Percentiles rank a stretch among this genome's conserved stretches.
phyloP scores from a whole-genome alignment of 2,329 filamentous ascomycete species.

The Cercospora berteroae region DNA sequence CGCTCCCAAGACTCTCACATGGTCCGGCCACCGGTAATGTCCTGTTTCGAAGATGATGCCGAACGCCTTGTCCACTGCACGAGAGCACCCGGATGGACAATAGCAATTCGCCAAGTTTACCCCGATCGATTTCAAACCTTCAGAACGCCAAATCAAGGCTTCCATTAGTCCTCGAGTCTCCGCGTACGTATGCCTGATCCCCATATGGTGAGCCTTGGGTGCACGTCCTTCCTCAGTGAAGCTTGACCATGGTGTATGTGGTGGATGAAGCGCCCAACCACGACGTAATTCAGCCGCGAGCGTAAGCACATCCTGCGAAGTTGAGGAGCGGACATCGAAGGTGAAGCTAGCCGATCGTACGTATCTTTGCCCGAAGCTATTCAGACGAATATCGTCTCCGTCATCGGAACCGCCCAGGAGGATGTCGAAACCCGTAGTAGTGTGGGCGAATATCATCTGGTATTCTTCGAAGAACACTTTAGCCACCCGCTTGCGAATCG shows the following conservation, averaged over 20 bases:
- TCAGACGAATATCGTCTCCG: not conserved
- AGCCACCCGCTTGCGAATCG: not conserved
- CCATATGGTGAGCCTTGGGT: not conserved
- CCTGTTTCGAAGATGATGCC: not conserved
- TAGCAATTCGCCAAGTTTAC: not conserved
- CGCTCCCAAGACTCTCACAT: not conserved
- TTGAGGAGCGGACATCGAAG: not conserved
- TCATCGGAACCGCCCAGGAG: not conserved
- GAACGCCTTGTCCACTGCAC: not conserved
- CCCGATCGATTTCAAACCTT: not conserved
- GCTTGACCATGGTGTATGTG: not conserved
- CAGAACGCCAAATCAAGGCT: not conserved
- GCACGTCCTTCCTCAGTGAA: not conserved
- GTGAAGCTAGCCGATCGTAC: not conserved
- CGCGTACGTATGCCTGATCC: not conserved
- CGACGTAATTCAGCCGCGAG: not conserved
- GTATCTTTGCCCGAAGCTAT: not conserved
- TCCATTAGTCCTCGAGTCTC: not conserved
- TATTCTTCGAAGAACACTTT: not conserved
- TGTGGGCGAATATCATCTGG: not conserved
- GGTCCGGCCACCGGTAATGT: not conserved
- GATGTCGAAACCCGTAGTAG: not conserved
- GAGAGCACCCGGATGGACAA: not conserved
- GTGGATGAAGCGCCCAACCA: accelerated
- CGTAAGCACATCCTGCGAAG: not conserved